Evolutionary conservation across 768 basidiomycete species (phyloP).

Genomic region (Mycena epipterygia): DNA sequence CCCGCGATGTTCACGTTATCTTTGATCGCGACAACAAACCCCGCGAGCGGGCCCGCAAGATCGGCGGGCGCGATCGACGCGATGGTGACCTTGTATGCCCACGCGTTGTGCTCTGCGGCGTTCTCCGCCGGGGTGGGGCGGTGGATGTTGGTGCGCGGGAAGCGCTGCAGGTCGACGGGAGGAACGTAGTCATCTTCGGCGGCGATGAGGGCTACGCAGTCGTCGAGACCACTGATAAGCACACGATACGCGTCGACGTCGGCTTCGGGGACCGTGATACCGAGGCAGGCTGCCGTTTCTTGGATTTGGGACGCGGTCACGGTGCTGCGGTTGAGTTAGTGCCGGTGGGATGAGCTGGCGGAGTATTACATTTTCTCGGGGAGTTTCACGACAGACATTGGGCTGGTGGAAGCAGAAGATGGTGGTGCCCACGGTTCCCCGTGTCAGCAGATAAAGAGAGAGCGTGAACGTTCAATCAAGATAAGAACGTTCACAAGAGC

Average conservation of each 20-base stretch:
- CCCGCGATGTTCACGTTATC: slow-evolving; percentile 71
- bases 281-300: slow-evolving; percentile 24
- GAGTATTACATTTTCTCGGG: slow-evolving; percentile 28
- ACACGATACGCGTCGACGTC: slow-evolving; percentile 30
- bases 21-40: slow-evolving; percentile 65
- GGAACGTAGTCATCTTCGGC: slow-evolving; percentile 36
- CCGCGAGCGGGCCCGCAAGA: slow-evolving; percentile 39
- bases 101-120: slow-evolving; percentile 32
- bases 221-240: slow-evolving; percentile 28
- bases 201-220: slow-evolving; percentile 17
- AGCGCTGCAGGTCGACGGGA: slow-evolving; percentile 26
- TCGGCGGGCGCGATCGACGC: slow-evolving; percentile 16
- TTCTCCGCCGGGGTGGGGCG: slow-evolving; percentile 30
- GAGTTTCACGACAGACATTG: slow-evolving; percentile 31
- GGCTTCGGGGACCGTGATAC: slow-evolving; percentile 15
- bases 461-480: not conserved
- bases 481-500: too few relatives aligned
- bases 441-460: not conserved
- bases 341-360: too few relatives aligned
- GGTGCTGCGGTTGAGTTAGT: slow-evolving; percentile 21
- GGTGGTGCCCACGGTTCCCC: not conserved
- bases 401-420: not conserved
- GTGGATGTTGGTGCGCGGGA: slow-evolving; percentile 33
- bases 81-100: slow-evolving; percentile 39
- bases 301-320: slow-evolving; percentile 25